A percentile compares a stretch with the other conserved stretches of the same genome.
phyloP scores from a whole-genome alignment of 352 stramenopile genomes.

The Phytopythium aichiense region DNA sequence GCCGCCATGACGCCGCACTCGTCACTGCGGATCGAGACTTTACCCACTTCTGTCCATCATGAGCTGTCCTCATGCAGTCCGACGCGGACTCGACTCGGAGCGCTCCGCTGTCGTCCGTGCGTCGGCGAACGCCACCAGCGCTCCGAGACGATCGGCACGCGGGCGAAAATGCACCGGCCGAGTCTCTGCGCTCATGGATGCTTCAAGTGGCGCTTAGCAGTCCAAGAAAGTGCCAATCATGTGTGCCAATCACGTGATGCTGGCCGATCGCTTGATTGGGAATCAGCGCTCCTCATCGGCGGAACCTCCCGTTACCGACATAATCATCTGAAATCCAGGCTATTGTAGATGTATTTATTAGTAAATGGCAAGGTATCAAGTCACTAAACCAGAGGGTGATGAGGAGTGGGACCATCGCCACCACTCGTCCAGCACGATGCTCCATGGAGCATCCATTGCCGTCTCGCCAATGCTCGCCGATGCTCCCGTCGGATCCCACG shows the following conservation, averaged over 20 bases:
- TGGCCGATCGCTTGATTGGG: neutral
- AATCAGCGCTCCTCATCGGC: neutral
- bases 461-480: neutral
- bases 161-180: too few species aligned
- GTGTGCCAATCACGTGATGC: neutral
- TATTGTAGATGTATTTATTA: neutral
- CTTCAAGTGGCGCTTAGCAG: too few species aligned
- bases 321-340: neutral
- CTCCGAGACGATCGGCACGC: neutral
- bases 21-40: neutral
- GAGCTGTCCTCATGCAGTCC: too few species aligned
- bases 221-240: too few species aligned
- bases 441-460: too few species aligned
- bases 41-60: neutral
- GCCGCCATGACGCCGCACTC: neutral
- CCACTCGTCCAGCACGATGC: neutral
- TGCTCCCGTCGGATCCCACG: neutral
- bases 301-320: neutral
- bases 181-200: too few species aligned
- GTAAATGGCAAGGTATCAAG: neutral
- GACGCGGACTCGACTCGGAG: neutral
- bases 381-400: conserved; percentile 4
- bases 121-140: neutral
- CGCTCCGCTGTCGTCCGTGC: too few species aligned
- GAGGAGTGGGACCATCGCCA: neutral